Percentiles rank a stretch among this genome's conserved stretches.
Conservation (phyloP, 164 flowering plant species). For the Nymphaea colorata region DNA sequence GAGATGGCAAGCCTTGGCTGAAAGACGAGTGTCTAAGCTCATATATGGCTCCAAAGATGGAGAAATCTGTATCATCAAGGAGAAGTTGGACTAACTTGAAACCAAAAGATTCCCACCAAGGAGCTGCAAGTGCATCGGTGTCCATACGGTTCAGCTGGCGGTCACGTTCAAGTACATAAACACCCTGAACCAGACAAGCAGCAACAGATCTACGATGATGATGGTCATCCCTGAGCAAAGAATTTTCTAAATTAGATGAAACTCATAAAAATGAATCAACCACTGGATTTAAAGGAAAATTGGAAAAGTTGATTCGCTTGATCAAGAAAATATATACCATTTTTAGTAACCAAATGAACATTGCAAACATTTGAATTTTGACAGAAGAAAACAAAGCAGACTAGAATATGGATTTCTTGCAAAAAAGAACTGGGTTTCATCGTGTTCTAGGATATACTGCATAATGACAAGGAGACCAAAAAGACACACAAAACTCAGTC, state of each 20-base stretch:
- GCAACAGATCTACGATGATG: constrained; percentile 71
- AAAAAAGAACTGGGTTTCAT: too few relatives aligned
- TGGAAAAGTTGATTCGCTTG: not conserved
- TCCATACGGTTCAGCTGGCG: constrained; percentile 56
- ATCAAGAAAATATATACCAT: too few relatives aligned
- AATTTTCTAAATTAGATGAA: not conserved
- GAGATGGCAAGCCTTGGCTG: constrained; percentile 2
- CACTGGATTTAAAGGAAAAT: too few relatives aligned
- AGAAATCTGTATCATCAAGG: constrained; percentile 55
- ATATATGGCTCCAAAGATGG: constrained; percentile 74
- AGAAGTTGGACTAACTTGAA: constrained; percentile 37
- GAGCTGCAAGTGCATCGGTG: constrained; percentile 64
- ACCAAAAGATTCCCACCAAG: constrained; percentile 83
- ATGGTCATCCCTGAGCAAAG: constrained; percentile 38
- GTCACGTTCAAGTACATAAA: constrained; percentile 67
- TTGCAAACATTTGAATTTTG: too few relatives aligned
- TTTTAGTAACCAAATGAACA: too few relatives aligned
- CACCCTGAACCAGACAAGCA: constrained; percentile 78
- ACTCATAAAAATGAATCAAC: too few relatives aligned
- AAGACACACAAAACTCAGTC: too few relatives aligned
- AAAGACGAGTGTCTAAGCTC: constrained; percentile 26
- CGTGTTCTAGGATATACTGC: too few relatives aligned
- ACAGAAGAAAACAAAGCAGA: too few relatives aligned
- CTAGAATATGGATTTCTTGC: too few relatives aligned
- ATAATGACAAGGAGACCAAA: too few relatives aligned